Evolutionary conservation across 441 rosid genomes (phyloP).

Genomic region (Lepidium campestre): DNA sequence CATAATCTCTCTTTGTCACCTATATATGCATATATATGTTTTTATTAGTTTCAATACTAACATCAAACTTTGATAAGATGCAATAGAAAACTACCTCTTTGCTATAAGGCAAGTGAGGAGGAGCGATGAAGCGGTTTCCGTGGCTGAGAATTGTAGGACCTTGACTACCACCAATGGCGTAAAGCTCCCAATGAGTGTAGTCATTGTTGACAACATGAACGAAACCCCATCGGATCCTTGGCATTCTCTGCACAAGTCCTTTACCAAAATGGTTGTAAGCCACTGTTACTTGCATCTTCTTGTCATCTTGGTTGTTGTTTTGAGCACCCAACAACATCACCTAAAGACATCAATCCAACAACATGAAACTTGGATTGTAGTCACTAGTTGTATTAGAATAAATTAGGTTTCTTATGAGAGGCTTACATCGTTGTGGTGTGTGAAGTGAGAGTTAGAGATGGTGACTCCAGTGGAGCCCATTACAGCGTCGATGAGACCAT

Average conservation of each 20-base stretch:
- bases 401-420: neutral
- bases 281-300: slow-evolving; percentile 68
- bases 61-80: neutral
- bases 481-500: slow-evolving; percentile 51
- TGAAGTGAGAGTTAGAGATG: slow-evolving; percentile 60
- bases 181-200: slow-evolving; percentile 72
- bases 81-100: slow-evolving; percentile 17
- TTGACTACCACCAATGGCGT: slow-evolving; percentile 69
- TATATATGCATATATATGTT: slow-evolving; percentile 4
- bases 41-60: neutral
- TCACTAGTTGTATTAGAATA: neutral
- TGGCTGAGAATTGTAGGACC: slow-evolving; percentile 66
- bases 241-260: slow-evolving; percentile 86
- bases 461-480: slow-evolving; percentile 56
- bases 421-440: slow-evolving; percentile 46
- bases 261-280: slow-evolving; percentile 86
- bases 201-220: slow-evolving; percentile 78
- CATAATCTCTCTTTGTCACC: slow-evolving; percentile 42
- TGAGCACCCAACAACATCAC: slow-evolving; percentile 72
- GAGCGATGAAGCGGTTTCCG: slow-evolving; percentile 68
- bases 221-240: slow-evolving; percentile 69
- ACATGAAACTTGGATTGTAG: neutral
- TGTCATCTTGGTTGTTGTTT: slow-evolving; percentile 35
- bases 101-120: slow-evolving; percentile 14
- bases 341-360: slow-evolving; percentile 25